These are phyloP conservation scores for Schizosaccharomyces octosporus DNA, from an alignment of 805 yeast species.

Conservation along the genomic window DNA sequence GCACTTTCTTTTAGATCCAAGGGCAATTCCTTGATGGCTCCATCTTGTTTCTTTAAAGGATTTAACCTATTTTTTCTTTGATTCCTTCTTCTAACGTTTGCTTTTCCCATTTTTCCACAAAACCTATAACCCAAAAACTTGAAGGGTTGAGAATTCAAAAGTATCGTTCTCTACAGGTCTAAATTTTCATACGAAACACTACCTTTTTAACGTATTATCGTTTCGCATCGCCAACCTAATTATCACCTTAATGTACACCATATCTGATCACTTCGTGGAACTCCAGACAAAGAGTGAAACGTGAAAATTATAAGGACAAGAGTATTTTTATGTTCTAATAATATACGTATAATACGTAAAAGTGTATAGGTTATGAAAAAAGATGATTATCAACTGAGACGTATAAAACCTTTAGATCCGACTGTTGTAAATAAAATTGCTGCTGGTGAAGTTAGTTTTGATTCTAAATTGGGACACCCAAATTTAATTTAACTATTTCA, in stretches of 20 bases:
- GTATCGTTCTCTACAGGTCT: too few species aligned
- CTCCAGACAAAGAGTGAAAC: too few species aligned
- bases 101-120: neutral
- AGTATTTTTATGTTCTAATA: too few species aligned
- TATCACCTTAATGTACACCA: too few species aligned
- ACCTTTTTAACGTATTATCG: too few species aligned
- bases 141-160: neutral
- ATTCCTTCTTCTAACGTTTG: neutral
- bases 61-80: neutral
- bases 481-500: neutral
- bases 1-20: slow-evolving; percentile 32
- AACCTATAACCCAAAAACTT: neutral
- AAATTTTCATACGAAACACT: too few species aligned
- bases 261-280: too few species aligned
- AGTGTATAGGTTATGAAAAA: neutral
- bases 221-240: too few species aligned
- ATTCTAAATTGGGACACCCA: neutral
- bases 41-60: neutral
- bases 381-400: neutral
- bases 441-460: slow-evolving; percentile 34
- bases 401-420: slow-evolving; percentile 27
- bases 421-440: slow-evolving; percentile 76
- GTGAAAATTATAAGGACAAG: too few species aligned
- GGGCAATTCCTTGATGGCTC: slow-evolving; percentile 10
- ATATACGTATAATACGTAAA: too few species aligned